Base-by-base conservation (phyloP, 2,329 filamentous ascomycete species). In the Aspergillus neoniger region DNA sequence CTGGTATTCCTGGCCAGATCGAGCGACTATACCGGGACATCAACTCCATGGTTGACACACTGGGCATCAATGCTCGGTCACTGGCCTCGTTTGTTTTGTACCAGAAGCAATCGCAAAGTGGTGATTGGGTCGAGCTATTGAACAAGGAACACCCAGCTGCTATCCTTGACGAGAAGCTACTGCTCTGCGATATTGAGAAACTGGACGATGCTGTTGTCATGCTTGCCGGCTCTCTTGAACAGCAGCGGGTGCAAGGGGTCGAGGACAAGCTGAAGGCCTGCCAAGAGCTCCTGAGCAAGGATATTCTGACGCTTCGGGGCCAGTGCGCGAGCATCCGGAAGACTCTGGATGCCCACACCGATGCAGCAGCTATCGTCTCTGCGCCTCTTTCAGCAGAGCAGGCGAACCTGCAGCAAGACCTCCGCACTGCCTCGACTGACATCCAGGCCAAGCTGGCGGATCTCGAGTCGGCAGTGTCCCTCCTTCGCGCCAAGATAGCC, bases 21-120 rank as follows among this genome's bases (percentile, higher is more conserved):
- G 81, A 83, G 67, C 73, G 76, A 54, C 67, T 83, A 2, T 82
- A 81, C 63, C 78, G 80, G 12, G 81, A 83, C 60, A 81, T 82
- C 63, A 83, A 82, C 74, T 91, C 91, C 12, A 99, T 98, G 95
- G 88, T 99, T 47, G 92, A 97, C 69, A 94, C 91, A 0, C 80
- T 98, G 43, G 94, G 94, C 9, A 84, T 97, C 53, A 98, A 98
- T 72, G 87, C 91, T 5, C 85, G 94, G 15, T 87, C 83, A 7
- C 69, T 89, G 44, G 76, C 81, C 19, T 79, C 82, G 0, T 88
- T 85, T 68, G 76, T 93, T 59, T 63, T 79, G 36, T 77, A 79
- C 58, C 77, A 81, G 62, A 67, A 77, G 60, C 65, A 67, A 4
- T 57, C 65, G 10, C 81, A 81, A 10, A 80, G 86, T 53, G 76